Conservation (phyloP, 1,284 basidiomycete genomes). For the Phaffia rhodozyma region DNA sequence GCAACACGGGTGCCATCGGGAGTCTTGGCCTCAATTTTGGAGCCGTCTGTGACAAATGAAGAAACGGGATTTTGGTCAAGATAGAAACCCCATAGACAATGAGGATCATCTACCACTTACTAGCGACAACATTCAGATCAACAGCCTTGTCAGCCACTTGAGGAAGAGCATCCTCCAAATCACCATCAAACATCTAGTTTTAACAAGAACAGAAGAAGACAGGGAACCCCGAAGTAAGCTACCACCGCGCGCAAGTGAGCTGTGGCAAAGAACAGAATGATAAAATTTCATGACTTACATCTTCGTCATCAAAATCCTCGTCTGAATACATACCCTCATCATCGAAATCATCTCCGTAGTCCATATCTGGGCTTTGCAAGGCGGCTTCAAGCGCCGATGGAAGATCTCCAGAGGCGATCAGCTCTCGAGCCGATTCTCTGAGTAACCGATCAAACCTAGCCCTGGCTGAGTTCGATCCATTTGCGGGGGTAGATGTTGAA, state of each 20-base stretch:
- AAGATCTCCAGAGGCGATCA: no score
- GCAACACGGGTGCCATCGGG: conserved; percentile 88
- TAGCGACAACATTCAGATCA: conserved; percentile 66
- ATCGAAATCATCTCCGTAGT: conserved; percentile 44
- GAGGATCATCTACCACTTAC: conserved; percentile 36
- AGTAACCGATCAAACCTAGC: neutral
- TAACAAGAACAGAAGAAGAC: neutral
- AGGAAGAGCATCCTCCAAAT: conserved; percentile 45
- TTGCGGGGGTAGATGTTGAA: neutral
- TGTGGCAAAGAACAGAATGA: neutral
- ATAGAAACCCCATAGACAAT: neutral
- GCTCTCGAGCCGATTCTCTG: conserved; percentile 4
- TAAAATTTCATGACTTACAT: conserved; percentile 32
- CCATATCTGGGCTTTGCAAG: conserved; percentile 25
- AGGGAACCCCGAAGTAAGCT: neutral
- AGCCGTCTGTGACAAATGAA: conserved; percentile 49
- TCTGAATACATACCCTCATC: conserved; percentile 60
- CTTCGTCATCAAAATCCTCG: conserved; percentile 53
- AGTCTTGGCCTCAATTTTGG: conserved; percentile 85
- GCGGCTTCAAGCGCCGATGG: conserved; percentile 3
- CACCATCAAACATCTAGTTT: conserved; percentile 43
- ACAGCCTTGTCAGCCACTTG: conserved; percentile 62
- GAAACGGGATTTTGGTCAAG: neutral
- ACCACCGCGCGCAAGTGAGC: neutral
- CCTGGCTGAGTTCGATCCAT: neutral